Conservation (phyloP, 345 rosid species). For the Toxicodendron radicans region DNA sequence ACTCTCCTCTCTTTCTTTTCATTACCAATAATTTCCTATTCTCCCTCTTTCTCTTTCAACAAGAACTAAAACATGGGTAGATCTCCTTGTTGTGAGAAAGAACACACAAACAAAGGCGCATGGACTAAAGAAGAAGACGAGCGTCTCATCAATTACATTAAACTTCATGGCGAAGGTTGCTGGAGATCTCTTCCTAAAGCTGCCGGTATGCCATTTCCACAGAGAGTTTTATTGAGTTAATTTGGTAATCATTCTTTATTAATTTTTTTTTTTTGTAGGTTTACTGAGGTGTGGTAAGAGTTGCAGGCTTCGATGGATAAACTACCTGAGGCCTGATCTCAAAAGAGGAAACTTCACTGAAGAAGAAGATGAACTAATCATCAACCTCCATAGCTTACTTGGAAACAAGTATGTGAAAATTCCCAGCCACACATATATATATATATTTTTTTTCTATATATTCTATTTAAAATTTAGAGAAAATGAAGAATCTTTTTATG, state of each 20-base stretch:
- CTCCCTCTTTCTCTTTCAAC: not conserved
- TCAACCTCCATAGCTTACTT: slow-evolving; percentile 69
- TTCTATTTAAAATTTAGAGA: not conserved
- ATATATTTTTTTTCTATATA: not conserved
- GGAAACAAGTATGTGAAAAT: slow-evolving; percentile 66
- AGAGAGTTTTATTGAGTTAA: too few relatives aligned
- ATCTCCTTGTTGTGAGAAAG: slow-evolving; percentile 65
- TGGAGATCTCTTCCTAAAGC: slow-evolving; percentile 67
- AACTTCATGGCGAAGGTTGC: slow-evolving; percentile 51
- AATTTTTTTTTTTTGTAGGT: slow-evolving; percentile 19
- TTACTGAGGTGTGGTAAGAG: slow-evolving; percentile 79
- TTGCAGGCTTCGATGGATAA: slow-evolving; percentile 78
- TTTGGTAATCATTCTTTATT: not conserved
- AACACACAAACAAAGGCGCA: slow-evolving; percentile 62
- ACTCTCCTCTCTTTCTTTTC: not conserved
- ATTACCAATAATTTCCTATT: not conserved
- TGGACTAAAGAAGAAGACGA: slow-evolving; percentile 65
- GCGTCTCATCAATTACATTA: slow-evolving; percentile 45
- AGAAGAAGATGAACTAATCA: slow-evolving; percentile 80
- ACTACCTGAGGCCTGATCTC: slow-evolving; percentile 74
- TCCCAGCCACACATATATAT: too few relatives aligned
- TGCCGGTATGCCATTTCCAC: slow-evolving; percentile 33
- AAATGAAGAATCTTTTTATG: too few relatives aligned
- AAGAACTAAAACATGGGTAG: slow-evolving; percentile 34
- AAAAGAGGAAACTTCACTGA: slow-evolving; percentile 85